A percentile compares a stretch with the other conserved stretches of the same genome.
Evolutionary conservation across 495 filamentous ascomycete species (phyloP).

Genomic region (Lophium mytilinum): DNA sequence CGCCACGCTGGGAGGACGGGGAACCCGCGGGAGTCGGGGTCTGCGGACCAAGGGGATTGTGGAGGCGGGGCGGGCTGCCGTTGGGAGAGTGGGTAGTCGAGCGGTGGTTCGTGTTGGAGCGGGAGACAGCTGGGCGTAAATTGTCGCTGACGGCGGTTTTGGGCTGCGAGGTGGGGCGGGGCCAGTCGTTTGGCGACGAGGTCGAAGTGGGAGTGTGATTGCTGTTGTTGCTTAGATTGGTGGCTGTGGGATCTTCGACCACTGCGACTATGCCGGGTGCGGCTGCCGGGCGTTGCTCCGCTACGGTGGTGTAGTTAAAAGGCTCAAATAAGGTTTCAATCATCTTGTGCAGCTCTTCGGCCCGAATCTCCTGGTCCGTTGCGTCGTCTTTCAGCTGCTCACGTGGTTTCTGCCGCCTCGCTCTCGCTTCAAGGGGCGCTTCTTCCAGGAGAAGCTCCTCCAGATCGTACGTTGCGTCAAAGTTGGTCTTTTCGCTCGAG

Average conservation of each 20-base stretch:
- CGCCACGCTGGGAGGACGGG: slow-evolving; percentile 20
- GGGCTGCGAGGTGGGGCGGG: slow-evolving; percentile 8
- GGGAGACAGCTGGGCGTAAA: slow-evolving; percentile 16
- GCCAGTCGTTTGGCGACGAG: slow-evolving; percentile 10
- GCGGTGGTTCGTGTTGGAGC: slow-evolving; percentile 21
- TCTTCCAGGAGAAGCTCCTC: slow-evolving; percentile 93
- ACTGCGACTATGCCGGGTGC: slow-evolving; percentile 22
- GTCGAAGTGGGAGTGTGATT: slow-evolving; percentile 21
- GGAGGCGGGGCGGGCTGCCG: slow-evolving; percentile 31
- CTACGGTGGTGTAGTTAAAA: slow-evolving; percentile 83
- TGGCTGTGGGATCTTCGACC: slow-evolving; percentile 36
- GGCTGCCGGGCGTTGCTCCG: slow-evolving; percentile 33
- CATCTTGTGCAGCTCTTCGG: slow-evolving; percentile 87
- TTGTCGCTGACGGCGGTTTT: slow-evolving; percentile 17
- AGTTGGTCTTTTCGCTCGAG: slow-evolving; percentile 96
- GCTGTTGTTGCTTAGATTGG: slow-evolving; percentile 22
- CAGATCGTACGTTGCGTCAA: slow-evolving; percentile 95
- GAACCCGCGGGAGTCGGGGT: slow-evolving; percentile 6
- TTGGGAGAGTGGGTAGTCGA: slow-evolving; percentile 33
- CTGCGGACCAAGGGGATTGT: slow-evolving; percentile 7
- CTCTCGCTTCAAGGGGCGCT: slow-evolving; percentile 86
- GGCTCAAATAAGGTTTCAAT: slow-evolving; percentile 93
- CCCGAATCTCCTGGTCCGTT: slow-evolving; percentile 87
- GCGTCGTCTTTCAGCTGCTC: slow-evolving; percentile 89
- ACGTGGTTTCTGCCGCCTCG: slow-evolving; percentile 85